Evolutionary conservation across 2,329 filamentous ascomycete species (phyloP).

Genomic region (Ambrosiella xylebori): DNA sequence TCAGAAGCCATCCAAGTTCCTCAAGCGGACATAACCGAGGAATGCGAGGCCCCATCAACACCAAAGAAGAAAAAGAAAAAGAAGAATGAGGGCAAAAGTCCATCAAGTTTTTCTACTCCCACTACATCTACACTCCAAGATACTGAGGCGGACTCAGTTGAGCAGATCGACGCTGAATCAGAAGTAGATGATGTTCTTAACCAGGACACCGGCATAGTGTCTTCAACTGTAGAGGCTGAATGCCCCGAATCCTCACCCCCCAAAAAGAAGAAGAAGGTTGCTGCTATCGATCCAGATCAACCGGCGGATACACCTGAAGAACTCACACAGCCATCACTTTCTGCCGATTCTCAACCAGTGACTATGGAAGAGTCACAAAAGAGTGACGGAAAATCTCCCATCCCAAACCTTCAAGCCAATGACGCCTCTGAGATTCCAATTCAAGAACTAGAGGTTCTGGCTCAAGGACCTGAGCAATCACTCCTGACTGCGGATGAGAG

Average conservation of each 20-base stretch:
- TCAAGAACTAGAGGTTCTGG: background rate
- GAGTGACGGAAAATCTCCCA: no score
- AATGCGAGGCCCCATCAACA: background rate
- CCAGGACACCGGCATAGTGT: background rate
- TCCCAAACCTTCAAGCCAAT: no score
- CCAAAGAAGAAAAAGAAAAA: slow-evolving; percentile 11
- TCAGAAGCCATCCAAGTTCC: background rate
- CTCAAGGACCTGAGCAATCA: background rate
- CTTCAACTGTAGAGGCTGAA: background rate
- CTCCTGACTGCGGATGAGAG: background rate
- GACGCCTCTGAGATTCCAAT: background rate
- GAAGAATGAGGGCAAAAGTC: slow-evolving; percentile 7
- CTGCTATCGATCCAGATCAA: background rate
- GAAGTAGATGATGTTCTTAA: background rate
- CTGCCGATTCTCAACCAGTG: no score
- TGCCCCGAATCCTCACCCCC: background rate
- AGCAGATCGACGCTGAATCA: background rate
- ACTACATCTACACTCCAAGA: background rate
- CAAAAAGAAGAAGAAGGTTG: background rate
- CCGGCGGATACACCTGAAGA: no score
- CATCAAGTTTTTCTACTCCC: background rate
- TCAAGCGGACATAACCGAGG: background rate
- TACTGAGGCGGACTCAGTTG: background rate
- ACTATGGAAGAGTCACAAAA: no score
- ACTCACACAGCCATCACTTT: no score